Conservation (phyloP, 495 filamentous ascomycete genomes). For the Poronia punctata region DNA sequence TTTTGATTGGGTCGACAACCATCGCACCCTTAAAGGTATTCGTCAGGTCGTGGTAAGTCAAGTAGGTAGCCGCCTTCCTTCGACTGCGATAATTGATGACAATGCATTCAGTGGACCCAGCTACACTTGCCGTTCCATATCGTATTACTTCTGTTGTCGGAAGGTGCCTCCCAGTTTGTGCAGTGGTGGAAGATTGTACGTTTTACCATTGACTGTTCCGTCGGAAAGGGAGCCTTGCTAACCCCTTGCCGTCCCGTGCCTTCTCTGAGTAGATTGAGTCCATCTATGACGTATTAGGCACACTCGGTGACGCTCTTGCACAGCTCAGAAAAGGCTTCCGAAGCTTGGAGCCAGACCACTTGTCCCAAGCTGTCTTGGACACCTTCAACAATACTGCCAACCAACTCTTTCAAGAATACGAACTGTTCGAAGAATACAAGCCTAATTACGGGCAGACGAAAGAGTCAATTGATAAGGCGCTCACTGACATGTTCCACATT, state of each 20-base stretch:
- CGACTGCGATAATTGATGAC: no score
- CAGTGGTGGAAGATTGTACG: slow-evolving; percentile 25
- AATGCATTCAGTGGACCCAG: no score
- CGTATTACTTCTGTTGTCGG: slow-evolving; percentile 52
- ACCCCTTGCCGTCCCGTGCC: no score
- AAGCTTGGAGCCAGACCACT: background rate
- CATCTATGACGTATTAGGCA: background rate
- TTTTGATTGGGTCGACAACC: slow-evolving; percentile 47
- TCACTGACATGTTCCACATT: slow-evolving; percentile 10
- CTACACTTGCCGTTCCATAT: slow-evolving; percentile 66
- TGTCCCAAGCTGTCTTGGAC: background rate
- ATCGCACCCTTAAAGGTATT: slow-evolving; percentile 41
- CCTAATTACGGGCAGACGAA: slow-evolving; percentile 11
- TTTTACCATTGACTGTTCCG: no score
- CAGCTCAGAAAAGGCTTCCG: background rate
- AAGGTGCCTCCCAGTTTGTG: slow-evolving; percentile 42
- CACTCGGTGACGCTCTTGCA: no score
- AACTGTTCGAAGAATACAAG: slow-evolving; percentile 6
- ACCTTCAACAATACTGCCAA: background rate
- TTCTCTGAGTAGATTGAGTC: no score
- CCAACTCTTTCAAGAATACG: no score
- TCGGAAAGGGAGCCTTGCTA: no score
- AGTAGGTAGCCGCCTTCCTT: no score
- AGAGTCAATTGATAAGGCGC: slow-evolving; percentile 5
- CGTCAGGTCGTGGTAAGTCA: slow-evolving; percentile 55